phyloP scores from a whole-genome alignment of 1,284 basidiomycete species.

The Sanghuangporus sanghuang region DNA sequence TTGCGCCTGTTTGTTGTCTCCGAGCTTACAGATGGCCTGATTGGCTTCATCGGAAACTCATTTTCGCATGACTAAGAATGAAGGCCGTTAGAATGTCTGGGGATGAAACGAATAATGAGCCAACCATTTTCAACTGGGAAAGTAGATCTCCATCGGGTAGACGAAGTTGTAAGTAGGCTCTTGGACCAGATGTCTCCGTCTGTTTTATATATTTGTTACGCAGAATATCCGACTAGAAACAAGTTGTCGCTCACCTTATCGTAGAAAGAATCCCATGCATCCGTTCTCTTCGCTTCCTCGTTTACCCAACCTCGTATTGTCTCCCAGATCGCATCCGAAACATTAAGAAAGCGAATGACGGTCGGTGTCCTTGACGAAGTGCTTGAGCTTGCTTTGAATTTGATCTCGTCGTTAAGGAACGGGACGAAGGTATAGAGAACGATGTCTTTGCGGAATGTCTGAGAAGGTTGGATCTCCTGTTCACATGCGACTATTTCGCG shows the following conservation, averaged over 20 bases:
- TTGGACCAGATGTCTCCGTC: conserved; percentile 30
- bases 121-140: conserved; percentile 52
- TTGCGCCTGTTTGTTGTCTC: conserved; percentile 27
- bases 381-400: neutral
- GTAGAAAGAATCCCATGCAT: conserved; percentile 6
- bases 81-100: neutral
- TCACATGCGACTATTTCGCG: conserved; percentile 49
- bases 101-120: conserved; percentile 15
- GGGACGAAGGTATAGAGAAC: conserved; percentile 13
- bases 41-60: conserved; percentile 46
- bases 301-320: conserved; percentile 12
- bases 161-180: conserved; percentile 52
- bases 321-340: conserved; percentile 2
- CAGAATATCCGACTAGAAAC: neutral
- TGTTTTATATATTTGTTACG: conserved; percentile 8
- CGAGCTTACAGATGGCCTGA: conserved; percentile 34
- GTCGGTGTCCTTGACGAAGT: neutral
- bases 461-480: conserved; percentile 13
- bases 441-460: conserved; percentile 7
- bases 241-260: conserved; percentile 6
- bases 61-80: conserved; percentile 37
- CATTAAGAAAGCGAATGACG: conserved; percentile 2
- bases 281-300: conserved; percentile 7
- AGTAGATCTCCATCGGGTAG: conserved; percentile 51
- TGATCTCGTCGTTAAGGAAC: neutral